Conservation (phyloP, 208 protist species). For the Trypanosoma avium region DNA sequence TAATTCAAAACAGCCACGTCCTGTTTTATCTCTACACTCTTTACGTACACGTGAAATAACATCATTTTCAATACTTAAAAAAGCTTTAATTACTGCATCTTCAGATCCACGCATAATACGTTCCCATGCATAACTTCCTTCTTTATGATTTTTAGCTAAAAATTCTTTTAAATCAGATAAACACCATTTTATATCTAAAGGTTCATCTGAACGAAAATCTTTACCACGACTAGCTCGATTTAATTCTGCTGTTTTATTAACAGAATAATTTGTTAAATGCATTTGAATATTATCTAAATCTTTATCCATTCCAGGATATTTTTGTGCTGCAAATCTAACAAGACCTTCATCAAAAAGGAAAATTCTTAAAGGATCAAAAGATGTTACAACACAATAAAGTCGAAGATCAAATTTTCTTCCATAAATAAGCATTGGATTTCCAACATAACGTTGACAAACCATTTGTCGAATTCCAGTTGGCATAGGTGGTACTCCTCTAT, state of each 20-base stretch:
- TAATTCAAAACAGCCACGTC: constrained; percentile 90
- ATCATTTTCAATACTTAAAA: constrained; percentile 87
- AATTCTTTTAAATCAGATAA: constrained; percentile 75
- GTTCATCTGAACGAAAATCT: constrained; percentile 66
- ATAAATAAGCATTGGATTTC: constrained; percentile 92
- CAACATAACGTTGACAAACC: constrained; percentile 94
- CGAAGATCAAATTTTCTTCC: constrained; percentile 95
- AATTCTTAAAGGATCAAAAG: constrained; percentile 88
- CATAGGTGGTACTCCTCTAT: constrained; percentile 69
- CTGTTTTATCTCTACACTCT: constrained; percentile 66
- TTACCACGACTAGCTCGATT: constrained; percentile 60
- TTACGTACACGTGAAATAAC: constrained; percentile 66
- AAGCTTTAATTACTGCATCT: constrained; percentile 90
- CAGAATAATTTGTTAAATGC: constrained; percentile 97
- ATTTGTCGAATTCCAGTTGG: constrained; percentile 49
- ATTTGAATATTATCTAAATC: constrained; percentile 88
- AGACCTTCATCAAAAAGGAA: constrained; percentile 94
- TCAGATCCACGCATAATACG: constrained; percentile 68
- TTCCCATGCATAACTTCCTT: constrained; percentile 57
- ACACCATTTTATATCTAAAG: constrained; percentile 91
- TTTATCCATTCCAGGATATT: constrained; percentile 82
- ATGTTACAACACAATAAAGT: constrained; percentile 92
- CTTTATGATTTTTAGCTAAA: constrained; percentile 45
- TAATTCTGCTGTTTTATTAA: constrained; percentile 94
- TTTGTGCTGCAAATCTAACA: constrained; percentile 93